Percentiles rank a stretch among this genome's conserved stretches.
Conservation (phyloP, 805 yeast species). For the Ogataea ganodermae region DNA sequence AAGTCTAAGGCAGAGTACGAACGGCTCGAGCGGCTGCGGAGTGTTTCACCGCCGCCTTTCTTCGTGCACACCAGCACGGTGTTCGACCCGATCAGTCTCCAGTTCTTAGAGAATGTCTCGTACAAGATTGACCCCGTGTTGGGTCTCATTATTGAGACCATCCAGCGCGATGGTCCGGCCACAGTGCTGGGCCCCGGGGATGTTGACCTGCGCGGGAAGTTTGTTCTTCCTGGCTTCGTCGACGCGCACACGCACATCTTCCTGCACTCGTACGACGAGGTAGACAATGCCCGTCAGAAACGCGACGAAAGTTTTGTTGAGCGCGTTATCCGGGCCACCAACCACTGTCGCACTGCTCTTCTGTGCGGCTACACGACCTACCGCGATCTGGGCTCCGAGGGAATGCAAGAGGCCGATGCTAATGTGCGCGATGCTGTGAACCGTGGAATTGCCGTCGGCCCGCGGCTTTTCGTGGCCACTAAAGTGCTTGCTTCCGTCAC, state of each 20-base stretch:
- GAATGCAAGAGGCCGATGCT: conserved; percentile 33
- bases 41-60: conserved; percentile 18
- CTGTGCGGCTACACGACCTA: conserved; percentile 34
- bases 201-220: conserved; percentile 28
- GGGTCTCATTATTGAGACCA: conserved; percentile 23
- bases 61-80: conserved; percentile 24
- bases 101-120: conserved; percentile 19
- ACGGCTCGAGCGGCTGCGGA: conserved; percentile 19
- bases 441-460: conserved; percentile 30
- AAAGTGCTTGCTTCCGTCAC: conserved; percentile 27
- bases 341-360: conserved; percentile 29
- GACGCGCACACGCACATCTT: conserved; percentile 35
- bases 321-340: conserved; percentile 28
- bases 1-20: conserved; percentile 24
- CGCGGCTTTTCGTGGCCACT: conserved; percentile 32
- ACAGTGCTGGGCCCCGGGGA: conserved; percentile 15
- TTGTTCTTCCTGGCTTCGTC: conserved; percentile 32
- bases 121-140: conserved; percentile 24
- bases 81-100: conserved; percentile 23
- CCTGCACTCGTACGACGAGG: conserved; percentile 32
- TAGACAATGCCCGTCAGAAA: conserved; percentile 29
- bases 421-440: conserved; percentile 32
- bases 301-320: conserved; percentile 33
- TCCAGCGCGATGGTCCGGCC: conserved; percentile 10
- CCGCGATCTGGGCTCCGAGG: conserved; percentile 33